phyloP scores from a whole-genome alignment of 306 rosid species.

The Rosa lucieae region DNA sequence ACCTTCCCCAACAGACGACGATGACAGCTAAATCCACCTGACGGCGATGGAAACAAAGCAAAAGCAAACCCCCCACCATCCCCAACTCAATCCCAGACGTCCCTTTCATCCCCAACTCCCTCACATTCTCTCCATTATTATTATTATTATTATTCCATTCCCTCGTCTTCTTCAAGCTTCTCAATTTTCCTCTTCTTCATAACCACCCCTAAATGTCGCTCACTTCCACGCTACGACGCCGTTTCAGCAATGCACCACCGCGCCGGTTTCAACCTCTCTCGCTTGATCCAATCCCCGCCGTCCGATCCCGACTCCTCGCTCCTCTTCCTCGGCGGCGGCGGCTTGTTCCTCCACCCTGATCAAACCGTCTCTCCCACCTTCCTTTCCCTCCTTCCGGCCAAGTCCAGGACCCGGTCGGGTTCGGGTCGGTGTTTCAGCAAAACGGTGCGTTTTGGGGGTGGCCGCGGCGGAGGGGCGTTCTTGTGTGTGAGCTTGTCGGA shows the following conservation, averaged over 20 bases:
- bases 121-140: neutral
- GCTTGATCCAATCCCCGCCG: constrained; percentile 37
- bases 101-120: constrained; percentile 22
- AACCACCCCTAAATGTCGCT: constrained; percentile 11
- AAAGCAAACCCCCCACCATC: too few species aligned
- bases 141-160: constrained; percentile 33
- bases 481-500: constrained; percentile 74
- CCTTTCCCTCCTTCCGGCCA: constrained; percentile 33
- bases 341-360: constrained; percentile 61
- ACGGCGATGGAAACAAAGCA: neutral
- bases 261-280: constrained; percentile 19
- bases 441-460: constrained; percentile 25
- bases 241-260: constrained; percentile 37
- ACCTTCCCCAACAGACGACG: neutral
- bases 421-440: constrained; percentile 26
- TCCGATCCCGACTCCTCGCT: constrained; percentile 37
- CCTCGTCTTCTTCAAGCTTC: constrained; percentile 32
- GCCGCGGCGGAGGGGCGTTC: constrained; percentile 35
- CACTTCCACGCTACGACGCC: neutral
- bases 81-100: neutral
- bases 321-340: constrained; percentile 79
- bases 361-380: constrained; percentile 53
- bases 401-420: constrained; percentile 20
- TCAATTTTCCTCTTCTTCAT: neutral
- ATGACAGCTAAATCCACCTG: constrained; percentile 10